Evolutionary conservation across 1,139 yeast species (phyloP).

Genomic region (Scheffersomyces segobiensis): DNA sequence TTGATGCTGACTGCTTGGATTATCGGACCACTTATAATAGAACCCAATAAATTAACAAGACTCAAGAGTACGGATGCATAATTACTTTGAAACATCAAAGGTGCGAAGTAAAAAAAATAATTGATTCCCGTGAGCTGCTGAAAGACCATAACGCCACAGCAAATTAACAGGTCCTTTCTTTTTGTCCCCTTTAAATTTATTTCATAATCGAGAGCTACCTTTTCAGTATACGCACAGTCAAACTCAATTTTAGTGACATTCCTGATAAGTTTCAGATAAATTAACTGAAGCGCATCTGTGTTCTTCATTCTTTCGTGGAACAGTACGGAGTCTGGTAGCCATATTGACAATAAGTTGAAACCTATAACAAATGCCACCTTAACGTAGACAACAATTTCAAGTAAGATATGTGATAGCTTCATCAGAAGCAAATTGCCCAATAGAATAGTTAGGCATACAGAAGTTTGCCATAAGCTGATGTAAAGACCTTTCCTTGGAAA

Average conservation of each 20-base stretch:
- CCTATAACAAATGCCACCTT: slow-evolving; percentile 10
- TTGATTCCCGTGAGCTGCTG: slow-evolving; percentile 40
- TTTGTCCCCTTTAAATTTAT: background rate
- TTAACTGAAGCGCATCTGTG: background rate
- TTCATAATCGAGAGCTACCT: background rate
- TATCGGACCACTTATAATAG: slow-evolving; percentile 12
- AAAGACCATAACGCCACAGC: slow-evolving; percentile 25
- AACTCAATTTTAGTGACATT: background rate
- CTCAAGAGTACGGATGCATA: slow-evolving; percentile 14
- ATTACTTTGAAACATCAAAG: slow-evolving; percentile 17
- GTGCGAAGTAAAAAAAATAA: slow-evolving; percentile 34
- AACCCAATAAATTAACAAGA: slow-evolving; percentile 17
- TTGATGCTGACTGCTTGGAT: slow-evolving; percentile 8
- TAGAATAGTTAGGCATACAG: slow-evolving; percentile 23
- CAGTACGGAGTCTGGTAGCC: slow-evolving; percentile 13
- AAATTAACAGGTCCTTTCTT: slow-evolving; percentile 3
- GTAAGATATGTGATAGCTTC: background rate
- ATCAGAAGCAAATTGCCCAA: slow-evolving; percentile 16
- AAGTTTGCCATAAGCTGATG: slow-evolving; percentile 25
- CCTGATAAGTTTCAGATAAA: background rate
- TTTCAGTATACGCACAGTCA: background rate
- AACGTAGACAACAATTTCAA: slow-evolving; percentile 5
- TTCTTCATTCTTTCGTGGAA: background rate
- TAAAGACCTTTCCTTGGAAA: slow-evolving; percentile 15
- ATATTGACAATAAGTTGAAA: slow-evolving; percentile 6